Conservation (phyloP, 1,284 basidiomycete species). For the Paramarasmius palmivorus region DNA sequence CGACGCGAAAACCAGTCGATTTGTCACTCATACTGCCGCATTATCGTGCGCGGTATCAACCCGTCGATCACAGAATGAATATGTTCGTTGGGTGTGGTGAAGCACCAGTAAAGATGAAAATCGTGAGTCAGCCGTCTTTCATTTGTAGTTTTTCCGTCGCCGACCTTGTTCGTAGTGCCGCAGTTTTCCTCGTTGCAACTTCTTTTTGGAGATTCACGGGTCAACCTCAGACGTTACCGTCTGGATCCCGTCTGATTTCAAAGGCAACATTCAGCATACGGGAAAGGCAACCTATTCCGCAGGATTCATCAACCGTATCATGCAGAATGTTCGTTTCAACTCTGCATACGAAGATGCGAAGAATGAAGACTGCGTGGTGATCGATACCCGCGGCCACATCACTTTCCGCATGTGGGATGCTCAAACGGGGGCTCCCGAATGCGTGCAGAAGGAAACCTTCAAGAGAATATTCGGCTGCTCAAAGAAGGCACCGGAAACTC, state of each 20-base stretch:
- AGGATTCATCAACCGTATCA: conserved; percentile 69
- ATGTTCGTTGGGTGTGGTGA: conserved; percentile 60
- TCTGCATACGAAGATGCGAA: conserved; percentile 40
- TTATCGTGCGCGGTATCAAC: conserved; percentile 72
- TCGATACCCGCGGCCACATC: conserved; percentile 58
- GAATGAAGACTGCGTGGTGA: conserved; percentile 58
- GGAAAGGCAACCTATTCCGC: conserved; percentile 62
- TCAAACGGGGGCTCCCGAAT: conserved; percentile 60
- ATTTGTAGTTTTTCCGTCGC: background rate
- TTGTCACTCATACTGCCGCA: conserved; percentile 70
- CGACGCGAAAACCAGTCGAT: conserved; percentile 52
- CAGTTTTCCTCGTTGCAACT: conserved; percentile 57
- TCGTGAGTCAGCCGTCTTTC: conserved; percentile 45
- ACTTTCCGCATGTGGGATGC: conserved; percentile 80
- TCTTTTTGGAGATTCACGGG: conserved; percentile 64
- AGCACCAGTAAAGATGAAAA: conserved; percentile 63
- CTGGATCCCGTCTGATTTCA: conserved; percentile 78
- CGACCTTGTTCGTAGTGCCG: conserved; percentile 52
- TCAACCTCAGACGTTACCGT: conserved; percentile 63
- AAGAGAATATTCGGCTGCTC: conserved; percentile 63
- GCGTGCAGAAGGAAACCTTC: conserved; percentile 55
- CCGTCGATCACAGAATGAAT: conserved; percentile 64
- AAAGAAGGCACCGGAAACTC: conserved; percentile 51
- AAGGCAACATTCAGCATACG: conserved; percentile 59
- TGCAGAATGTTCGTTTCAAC: conserved; percentile 59